Evolutionary conservation across 179 eudicot species (phyloP), one percentile per base, ranked within the genome.

Genomic region (Amaranthus tricolor): DNA sequence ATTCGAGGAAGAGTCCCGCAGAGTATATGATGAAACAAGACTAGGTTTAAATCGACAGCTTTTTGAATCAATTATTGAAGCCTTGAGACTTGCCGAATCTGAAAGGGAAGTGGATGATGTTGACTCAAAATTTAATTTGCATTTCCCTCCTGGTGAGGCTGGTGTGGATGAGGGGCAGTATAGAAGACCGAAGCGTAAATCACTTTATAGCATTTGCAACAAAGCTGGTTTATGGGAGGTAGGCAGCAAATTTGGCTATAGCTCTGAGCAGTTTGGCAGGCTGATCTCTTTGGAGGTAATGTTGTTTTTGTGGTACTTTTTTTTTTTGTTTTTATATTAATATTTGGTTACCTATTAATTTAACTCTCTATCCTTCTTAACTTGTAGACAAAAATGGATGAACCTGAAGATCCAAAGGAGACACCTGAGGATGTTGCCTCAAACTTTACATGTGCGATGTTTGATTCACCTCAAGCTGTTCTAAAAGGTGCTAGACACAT

Each of bases 201-300:
- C 99, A 60, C 85, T 74, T 10, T 94, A 96, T 59, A 85, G 90
- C 76, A 77, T 82, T 55, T 90, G 98, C 84, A 90, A 90, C 50
- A 94, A 96, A 82, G 90, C 98, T 86, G 97, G 99, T 72, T 80
- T 96, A 17, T 93, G 99, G 99, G 97, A 91, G 86, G 96, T 90
- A 56, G 96, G 90, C 11, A 89, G 85, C 86, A 94, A 89, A 81
- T 90, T 96, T 83, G 99, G 98, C 14, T 93, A 90, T 78, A 96
- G 94, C 81, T 89, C 98, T 45, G 99, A 96, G 87, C 97, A 96
- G 80, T 91, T 93, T 84, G 98, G 98, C 11, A 76, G 83, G 74
- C 96, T 81, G 78, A 89, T 96, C 68, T 91, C 96, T 60, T 83
- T 96, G 52, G 87, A 82, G 75, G 82, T 84, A 77, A 85, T 90